phyloP scores from a whole-genome alignment of 2,329 filamentous ascomycete species.

The Cylindrodendrum hubeiense region DNA sequence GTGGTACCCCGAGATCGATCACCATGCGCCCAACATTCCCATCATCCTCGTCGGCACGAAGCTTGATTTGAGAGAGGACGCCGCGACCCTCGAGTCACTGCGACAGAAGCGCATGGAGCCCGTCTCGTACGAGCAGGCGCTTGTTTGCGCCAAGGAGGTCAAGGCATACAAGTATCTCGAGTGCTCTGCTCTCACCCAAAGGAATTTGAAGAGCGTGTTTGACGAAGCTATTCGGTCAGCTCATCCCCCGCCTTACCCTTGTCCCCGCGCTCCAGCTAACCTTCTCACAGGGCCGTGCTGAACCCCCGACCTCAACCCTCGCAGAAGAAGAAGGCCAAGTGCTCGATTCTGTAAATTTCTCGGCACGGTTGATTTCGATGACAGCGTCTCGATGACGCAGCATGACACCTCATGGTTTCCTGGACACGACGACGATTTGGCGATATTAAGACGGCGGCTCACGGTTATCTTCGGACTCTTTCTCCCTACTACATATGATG shows the following conservation, averaged over 20 bases:
- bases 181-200: slow-evolving; percentile 95
- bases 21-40: slow-evolving; percentile 93
- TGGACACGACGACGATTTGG: slow-evolving; percentile 40
- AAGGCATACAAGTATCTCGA: slow-evolving; percentile 97
- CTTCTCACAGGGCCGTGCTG: slow-evolving; percentile 73
- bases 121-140: slow-evolving; percentile 93
- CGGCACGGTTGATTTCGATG: slow-evolving; percentile 34
- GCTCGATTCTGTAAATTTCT: slow-evolving; percentile 72
- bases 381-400: slow-evolving; percentile 40
- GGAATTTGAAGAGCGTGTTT: slow-evolving; percentile 98
- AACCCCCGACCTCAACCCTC: slow-evolving; percentile 72
- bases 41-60: slow-evolving; percentile 98
- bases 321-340: slow-evolving; percentile 75
- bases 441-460: slow-evolving; percentile 43
- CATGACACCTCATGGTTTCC: slow-evolving; percentile 40
- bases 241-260: not conserved
- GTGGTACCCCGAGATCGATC: slow-evolving; percentile 98
- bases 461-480: slow-evolving; percentile 41
- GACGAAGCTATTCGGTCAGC: slow-evolving; percentile 97
- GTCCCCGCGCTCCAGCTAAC: slow-evolving; percentile 18
- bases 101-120: slow-evolving; percentile 95
- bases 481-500: slow-evolving; percentile 42
- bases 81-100: slow-evolving; percentile 82
- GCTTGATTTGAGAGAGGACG: slow-evolving; percentile 93
- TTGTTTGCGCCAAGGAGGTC: slow-evolving; percentile 92